Base-by-base conservation (phyloP, 2,329 filamentous ascomycete species). In the Stagonosporopsis chrysanthemi region DNA sequence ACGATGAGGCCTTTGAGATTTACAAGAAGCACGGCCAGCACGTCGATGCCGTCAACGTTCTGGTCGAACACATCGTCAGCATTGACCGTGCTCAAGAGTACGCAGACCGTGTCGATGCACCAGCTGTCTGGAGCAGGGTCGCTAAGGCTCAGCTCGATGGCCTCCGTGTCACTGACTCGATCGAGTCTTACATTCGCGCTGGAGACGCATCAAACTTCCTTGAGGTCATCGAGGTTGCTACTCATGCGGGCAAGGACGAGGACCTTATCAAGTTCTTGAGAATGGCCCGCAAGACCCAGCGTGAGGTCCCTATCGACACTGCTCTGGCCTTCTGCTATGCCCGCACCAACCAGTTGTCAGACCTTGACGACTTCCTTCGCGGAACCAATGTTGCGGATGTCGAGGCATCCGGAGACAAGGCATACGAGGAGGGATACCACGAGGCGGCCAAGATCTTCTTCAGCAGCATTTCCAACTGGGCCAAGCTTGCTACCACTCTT, bases 381-480 rank as follows among this genome's bases (percentile, higher is more conserved):
- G 88, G 87, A 26, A 93, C 92, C 52, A 99, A 99, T 66, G 95
- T 98, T 60, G 94, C 95, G 50, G 93, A 99, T 76, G 85, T 98
- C 51, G 95, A 99, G 76, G 91, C 95, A 68, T 98, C 92, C 58
- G 95, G 95, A 82, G 95, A 99, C 84, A 97, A 97, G 83, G 94
- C 95, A 22, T 98, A 97, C 67, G 90, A 88, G 62, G 95, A 99
- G 80, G 94, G 94, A 59, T 88, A 91, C 73, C 94, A 95, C 73
- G 90, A 98, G 82, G 95, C 95, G 40, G 92, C 95, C 64, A 99
- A 99, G 86, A 98, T 99, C 73, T 99, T 98, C 85, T 99, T 88
- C 82, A 92, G 88, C 53, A 98, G 91, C 81, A 96, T 99, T 75
- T 99, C 95, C 52, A 99, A 99, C 85, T 99, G 95, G 95, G 94